Conservation (phyloP, 768 basidiomycete species). For the Trametes cingulata region DNA sequence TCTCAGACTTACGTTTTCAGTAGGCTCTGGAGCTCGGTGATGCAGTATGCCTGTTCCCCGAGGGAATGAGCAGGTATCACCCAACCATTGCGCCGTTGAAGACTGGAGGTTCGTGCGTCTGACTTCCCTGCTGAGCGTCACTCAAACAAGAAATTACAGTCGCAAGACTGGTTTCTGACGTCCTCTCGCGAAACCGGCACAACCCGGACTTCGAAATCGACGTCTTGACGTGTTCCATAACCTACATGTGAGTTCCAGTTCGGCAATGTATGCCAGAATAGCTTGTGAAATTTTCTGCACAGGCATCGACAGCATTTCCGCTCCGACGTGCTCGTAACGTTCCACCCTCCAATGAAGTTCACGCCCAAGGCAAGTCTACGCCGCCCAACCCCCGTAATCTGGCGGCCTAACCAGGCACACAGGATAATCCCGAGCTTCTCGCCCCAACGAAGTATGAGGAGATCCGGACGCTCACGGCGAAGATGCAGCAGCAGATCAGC, state of each 20-base stretch:
- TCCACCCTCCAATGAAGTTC: slow-evolving; percentile 70
- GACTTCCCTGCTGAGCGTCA: too few species aligned
- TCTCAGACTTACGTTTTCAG: slow-evolving; percentile 1
- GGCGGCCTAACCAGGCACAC: neutral
- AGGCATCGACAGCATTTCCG: slow-evolving; percentile 88
- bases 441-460: slow-evolving; percentile 61
- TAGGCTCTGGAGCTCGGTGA: slow-evolving; percentile 78
- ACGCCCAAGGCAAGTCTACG: slow-evolving; percentile 51
- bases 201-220: slow-evolving; percentile 72
- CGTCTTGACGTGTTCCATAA: slow-evolving; percentile 76
- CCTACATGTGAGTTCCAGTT: slow-evolving; percentile 61
- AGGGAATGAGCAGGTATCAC: slow-evolving; percentile 84
- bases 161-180: slow-evolving; percentile 78
- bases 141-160: slow-evolving; percentile 41
- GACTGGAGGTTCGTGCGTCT: slow-evolving; percentile 64
- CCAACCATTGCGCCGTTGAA: slow-evolving; percentile 86
- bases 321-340: slow-evolving; percentile 84
- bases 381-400: neutral
- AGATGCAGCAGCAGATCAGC: slow-evolving; percentile 68
- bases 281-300: slow-evolving; percentile 13
- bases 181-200: slow-evolving; percentile 66
- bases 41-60: slow-evolving; percentile 82
- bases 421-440: slow-evolving; percentile 74
- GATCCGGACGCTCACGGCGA: slow-evolving; percentile 61
- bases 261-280: neutral